Conservation (phyloP, 2,329 filamentous ascomycete species). For the Cadophora gregata region DNA sequence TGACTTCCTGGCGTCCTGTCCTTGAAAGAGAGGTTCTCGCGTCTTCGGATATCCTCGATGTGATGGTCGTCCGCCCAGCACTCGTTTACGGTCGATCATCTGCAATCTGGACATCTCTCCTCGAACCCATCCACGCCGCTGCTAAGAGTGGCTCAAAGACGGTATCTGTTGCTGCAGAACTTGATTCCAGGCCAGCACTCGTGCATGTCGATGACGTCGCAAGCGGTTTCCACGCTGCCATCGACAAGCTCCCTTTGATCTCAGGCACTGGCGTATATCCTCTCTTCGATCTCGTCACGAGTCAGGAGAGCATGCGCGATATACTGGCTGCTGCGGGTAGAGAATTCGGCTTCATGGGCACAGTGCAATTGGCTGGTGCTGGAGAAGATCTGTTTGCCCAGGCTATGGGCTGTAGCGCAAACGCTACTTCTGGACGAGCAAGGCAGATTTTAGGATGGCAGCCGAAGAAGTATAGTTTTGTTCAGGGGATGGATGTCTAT, state of each 20-base stretch:
- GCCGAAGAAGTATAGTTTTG: conserved; percentile 41
- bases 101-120: conserved; percentile 42
- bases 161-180: conserved; percentile 37
- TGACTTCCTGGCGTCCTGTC: conserved; percentile 44
- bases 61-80: conserved; percentile 44
- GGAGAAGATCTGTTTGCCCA: conserved; percentile 39
- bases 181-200: conserved; percentile 37
- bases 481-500: conserved; percentile 35
- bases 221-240: conserved; percentile 42
- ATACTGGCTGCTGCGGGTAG: conserved; percentile 41
- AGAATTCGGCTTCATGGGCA: conserved; percentile 39
- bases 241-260: conserved; percentile 45
- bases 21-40: conserved; percentile 46
- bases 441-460: conserved; percentile 45
- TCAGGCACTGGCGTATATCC: conserved; percentile 43
- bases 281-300: conserved; percentile 47
- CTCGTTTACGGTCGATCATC: conserved; percentile 47
- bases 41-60: conserved; percentile 43
- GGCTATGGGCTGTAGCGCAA: conserved; percentile 38
- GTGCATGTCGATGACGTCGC: conserved; percentile 50
- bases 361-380: conserved; percentile 39
- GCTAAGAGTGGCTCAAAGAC: conserved; percentile 29
- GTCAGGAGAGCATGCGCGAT: conserved; percentile 43
- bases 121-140: conserved; percentile 40
- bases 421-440: conserved; percentile 40